Percentiles rank a stretch among this genome's conserved stretches.
Conservation (phyloP, 805 yeast species). For the Candida argentea region DNA sequence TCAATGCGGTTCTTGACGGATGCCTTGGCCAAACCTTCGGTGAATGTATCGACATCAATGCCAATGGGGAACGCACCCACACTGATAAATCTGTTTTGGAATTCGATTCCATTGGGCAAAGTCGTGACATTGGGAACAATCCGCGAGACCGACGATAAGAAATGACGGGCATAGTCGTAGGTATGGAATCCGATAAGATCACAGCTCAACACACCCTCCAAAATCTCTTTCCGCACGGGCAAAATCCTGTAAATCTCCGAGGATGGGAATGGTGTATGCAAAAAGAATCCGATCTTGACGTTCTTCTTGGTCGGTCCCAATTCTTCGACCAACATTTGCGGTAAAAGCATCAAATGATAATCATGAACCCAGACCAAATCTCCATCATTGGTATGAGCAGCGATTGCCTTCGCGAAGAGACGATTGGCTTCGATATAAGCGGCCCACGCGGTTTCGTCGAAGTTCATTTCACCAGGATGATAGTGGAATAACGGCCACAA, state of each 20-base stretch:
- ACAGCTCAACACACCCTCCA: slow-evolving; percentile 87
- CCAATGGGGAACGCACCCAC: slow-evolving; percentile 99
- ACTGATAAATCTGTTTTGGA: slow-evolving; percentile 61
- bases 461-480: slow-evolving; percentile 98
- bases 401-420: slow-evolving; percentile 66
- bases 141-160: slow-evolving; percentile 78
- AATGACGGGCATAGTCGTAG: slow-evolving; percentile 97
- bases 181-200: slow-evolving; percentile 97
- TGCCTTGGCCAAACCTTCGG: slow-evolving; percentile 60
- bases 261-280: slow-evolving; percentile 97
- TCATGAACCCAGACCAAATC: slow-evolving; percentile 98
- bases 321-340: slow-evolving; percentile 69
- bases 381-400: slow-evolving; percentile 60
- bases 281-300: slow-evolving; percentile 81
- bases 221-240: slow-evolving; percentile 89
- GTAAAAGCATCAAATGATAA: slow-evolving; percentile 91
- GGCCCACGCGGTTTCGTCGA: slow-evolving; percentile 96
- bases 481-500: slow-evolving; percentile 98
- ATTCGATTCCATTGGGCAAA: slow-evolving; percentile 83
- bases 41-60: slow-evolving; percentile 86
- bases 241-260: slow-evolving; percentile 91
- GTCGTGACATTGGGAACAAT: slow-evolving; percentile 68
- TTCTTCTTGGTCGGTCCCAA: slow-evolving; percentile 39
- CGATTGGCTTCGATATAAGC: slow-evolving; percentile 92
- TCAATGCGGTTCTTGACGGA: slow-evolving; percentile 57